A percentile compares a stretch with the other conserved stretches of the same genome.
Conservation (phyloP, 306 rosid species). For the Vigna radiata region DNA sequence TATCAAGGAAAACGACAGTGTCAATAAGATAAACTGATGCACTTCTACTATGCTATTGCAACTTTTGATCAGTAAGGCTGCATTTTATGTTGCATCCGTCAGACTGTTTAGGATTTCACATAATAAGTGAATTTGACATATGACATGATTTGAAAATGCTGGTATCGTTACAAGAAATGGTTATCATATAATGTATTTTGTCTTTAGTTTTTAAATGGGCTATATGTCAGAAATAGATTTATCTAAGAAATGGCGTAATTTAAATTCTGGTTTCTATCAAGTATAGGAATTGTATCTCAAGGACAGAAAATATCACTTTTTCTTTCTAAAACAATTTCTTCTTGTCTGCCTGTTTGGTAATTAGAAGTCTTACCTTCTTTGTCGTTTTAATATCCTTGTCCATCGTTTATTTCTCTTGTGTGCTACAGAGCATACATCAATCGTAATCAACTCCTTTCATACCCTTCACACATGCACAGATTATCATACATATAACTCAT, state of each 20-base stretch:
- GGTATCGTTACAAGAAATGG: not conserved
- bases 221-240: slow-evolving; percentile 21
- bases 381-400: slow-evolving; percentile 15
- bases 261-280: slow-evolving; percentile 1
- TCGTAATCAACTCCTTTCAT: not conserved
- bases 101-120: not conserved
- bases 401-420: not conserved
- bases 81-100: slow-evolving; percentile 33
- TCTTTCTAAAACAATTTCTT: not conserved
- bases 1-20: slow-evolving; percentile 61
- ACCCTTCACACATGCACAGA: not conserved
- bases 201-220: not conserved
- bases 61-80: slow-evolving; percentile 21
- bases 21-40: slow-evolving; percentile 49
- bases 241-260: not conserved
- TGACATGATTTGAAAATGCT: slow-evolving; percentile 7
- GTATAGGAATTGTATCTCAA: slow-evolving; percentile 2
- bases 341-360: slow-evolving; percentile 2
- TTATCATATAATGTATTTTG: not conserved
- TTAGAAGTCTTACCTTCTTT: not conserved
- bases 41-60: slow-evolving; percentile 36
- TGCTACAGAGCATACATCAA: not conserved
- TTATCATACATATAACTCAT: not conserved
- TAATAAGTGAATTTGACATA: not conserved
- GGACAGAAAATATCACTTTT: not conserved